Evolutionary conservation across 768 basidiomycete genomes (phyloP), one percentile per base, ranked within the genome.

Genomic region (Podaxis rugospora): DNA sequence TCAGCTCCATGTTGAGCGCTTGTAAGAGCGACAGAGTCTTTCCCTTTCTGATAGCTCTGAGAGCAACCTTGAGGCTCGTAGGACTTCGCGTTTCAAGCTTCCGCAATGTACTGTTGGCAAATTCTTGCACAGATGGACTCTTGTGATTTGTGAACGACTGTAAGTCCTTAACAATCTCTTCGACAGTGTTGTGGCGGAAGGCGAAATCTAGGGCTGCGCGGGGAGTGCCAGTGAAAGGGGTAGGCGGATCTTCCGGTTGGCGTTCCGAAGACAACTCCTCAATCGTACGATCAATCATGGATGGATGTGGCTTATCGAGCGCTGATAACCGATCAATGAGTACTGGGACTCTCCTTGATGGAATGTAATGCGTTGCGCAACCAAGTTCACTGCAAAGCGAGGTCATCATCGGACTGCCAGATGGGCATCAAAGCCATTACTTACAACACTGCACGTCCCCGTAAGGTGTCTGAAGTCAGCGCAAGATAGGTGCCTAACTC

Each of bases 401-500:
- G 42, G 18, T 55, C 21, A 62, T 64, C 28, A 66, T 35, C 39
- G 39, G 28, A 27, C 37, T 27, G 51, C 14, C 59, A 16, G 53
- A 55, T 25, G 59, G 27, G 37, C 57, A 62, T 42, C 53, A 42
- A 50, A 6, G 39, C 50, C n/a, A 40, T 46, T 63, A 80, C 92
- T 78, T 66, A 94, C 93, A 92, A 96, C 51, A 90, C 92, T 7
- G 86, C 90, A 65, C 93, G 83, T 4, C 96, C 97, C 42, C 69
- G 78, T 57, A 98, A 60, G 0, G 77, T 76, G 50, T 87, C 83
- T 5, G 88, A 86, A 7, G 95, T 98, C 65, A 99, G 75, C 10
- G 87, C 93, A 46, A 98, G 84, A 76, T 96, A 99, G n/a, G 93
- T 90, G 44, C 97, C 97, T 49, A 98, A 69, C 65, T 93, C 80